These are phyloP conservation scores for Metschnikowia vanudenii DNA, from an alignment of 805 yeast species.

Conservation along the genomic window DNA sequence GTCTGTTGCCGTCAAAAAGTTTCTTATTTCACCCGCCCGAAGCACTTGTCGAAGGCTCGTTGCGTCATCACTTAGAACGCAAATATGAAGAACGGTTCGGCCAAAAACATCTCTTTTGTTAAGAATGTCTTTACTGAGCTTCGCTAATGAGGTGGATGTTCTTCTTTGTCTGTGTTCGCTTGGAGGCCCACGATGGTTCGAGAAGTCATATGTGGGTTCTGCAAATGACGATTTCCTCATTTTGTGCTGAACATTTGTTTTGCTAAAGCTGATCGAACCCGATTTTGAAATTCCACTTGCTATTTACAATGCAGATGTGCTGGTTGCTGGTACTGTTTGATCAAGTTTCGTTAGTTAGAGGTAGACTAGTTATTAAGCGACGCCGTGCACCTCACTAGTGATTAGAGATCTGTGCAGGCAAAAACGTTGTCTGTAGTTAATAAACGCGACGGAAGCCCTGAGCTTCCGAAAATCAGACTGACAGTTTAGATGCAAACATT, in stretches of 20 bases:
- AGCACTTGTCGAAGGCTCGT: conserved; percentile 48
- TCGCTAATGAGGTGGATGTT: background rate
- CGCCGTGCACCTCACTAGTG: background rate
- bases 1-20: conserved; percentile 47
- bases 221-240: conserved; percentile 3
- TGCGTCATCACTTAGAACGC: conserved; percentile 49
- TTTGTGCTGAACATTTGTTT: background rate
- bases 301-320: background rate
- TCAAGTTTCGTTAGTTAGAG: background rate
- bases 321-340: background rate
- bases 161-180: background rate
- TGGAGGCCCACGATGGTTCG: background rate
- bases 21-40: conserved; percentile 46
- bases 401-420: conserved; percentile 7
- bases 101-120: conserved; percentile 67
- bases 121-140: conserved; percentile 29
- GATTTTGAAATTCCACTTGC: background rate
- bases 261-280: background rate
- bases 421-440: background rate
- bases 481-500: too few relatives aligned
- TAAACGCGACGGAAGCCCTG: background rate
- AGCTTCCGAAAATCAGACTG: too few relatives aligned
- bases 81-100: conserved; percentile 57
- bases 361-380: background rate
- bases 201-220: background rate